Conservation (phyloP, 2,329 filamentous ascomycete species). For the Ustilaginoidea virens region DNA sequence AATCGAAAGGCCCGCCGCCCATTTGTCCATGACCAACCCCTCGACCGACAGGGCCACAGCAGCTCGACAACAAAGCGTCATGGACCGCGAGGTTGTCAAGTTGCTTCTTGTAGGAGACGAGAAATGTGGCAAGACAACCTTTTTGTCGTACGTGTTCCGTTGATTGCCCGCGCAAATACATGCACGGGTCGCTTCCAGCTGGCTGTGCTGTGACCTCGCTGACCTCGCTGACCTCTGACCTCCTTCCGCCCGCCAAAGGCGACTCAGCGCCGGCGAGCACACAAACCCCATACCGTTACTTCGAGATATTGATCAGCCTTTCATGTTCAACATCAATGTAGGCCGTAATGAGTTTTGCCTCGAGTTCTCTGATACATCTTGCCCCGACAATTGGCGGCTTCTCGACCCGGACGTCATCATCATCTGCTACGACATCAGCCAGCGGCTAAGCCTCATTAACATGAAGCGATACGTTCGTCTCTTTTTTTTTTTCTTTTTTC, state of each 20-base stretch:
- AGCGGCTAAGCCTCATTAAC: constrained; percentile 40
- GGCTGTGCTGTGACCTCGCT: too few species aligned
- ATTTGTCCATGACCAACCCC: too few species aligned
- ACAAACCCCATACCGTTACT: constrained; percentile 31
- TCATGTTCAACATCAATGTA: constrained; percentile 36
- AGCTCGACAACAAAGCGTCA: constrained; percentile 8
- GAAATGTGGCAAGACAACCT: constrained; percentile 44
- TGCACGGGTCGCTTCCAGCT: too few species aligned
- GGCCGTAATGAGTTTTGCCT: constrained; percentile 28
- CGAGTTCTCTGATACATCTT: constrained; percentile 44
- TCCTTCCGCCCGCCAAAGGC: constrained; percentile 19
- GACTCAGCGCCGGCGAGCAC: constrained; percentile 32
- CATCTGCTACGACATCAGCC: constrained; percentile 47
- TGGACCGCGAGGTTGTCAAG: constrained; percentile 34
- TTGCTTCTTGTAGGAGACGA: constrained; percentile 44
- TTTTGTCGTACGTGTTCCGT: constrained; percentile 35
- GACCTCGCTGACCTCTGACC: constrained; percentile 5
- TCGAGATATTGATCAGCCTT: constrained; percentile 44
- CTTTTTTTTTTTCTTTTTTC: neutral
- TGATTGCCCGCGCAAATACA: constrained; percentile 9
- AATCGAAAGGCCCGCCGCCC: neutral
- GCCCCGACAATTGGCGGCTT: constrained; percentile 42
- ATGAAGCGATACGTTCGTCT: constrained; percentile 37
- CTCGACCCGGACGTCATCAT: constrained; percentile 41
- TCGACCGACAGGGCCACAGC: too few species aligned